phyloP scores from a whole-genome alignment of 148 eudicot genomes.

The Rhododendron griersonianum region DNA sequence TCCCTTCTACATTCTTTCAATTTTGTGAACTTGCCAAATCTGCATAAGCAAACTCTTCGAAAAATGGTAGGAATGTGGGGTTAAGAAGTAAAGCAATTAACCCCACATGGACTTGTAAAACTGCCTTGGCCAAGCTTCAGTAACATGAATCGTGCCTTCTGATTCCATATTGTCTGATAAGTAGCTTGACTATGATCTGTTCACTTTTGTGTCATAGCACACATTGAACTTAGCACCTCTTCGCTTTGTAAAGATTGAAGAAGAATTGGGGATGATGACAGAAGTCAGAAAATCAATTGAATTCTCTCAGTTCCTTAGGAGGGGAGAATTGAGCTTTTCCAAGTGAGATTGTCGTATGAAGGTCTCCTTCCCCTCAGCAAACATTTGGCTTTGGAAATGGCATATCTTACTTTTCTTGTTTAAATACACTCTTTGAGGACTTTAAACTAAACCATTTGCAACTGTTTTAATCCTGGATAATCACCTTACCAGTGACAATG shows the following conservation, averaged over 20 bases:
- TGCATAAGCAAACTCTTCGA: not conserved
- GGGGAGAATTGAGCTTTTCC: not conserved
- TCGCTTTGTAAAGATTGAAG: not conserved
- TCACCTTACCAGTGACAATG: not conserved
- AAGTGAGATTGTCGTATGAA: not conserved
- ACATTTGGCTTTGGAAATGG: not conserved
- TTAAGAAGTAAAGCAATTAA: not conserved
- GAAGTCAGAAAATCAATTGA: not conserved
- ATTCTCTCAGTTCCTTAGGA: not conserved
- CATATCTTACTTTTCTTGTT: not conserved
- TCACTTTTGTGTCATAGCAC: not conserved
- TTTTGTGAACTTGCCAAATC: not conserved
- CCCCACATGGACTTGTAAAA: not conserved
- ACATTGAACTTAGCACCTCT: not conserved
- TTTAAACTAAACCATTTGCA: not conserved
- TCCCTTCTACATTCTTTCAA: not conserved
- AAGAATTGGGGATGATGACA: not conserved
- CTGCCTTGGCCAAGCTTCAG: not conserved
- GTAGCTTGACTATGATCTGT: not conserved
- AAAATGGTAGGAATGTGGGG: not conserved
- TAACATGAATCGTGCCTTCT: not conserved
- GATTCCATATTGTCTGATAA: not conserved
- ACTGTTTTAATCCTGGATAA: not conserved
- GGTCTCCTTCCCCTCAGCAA: not conserved
- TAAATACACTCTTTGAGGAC: not conserved